Evolutionary conservation across 163 green algal species (phyloP), one percentile per base, ranked within the genome.

Genomic region (Prototheca wickerhamii): DNA sequence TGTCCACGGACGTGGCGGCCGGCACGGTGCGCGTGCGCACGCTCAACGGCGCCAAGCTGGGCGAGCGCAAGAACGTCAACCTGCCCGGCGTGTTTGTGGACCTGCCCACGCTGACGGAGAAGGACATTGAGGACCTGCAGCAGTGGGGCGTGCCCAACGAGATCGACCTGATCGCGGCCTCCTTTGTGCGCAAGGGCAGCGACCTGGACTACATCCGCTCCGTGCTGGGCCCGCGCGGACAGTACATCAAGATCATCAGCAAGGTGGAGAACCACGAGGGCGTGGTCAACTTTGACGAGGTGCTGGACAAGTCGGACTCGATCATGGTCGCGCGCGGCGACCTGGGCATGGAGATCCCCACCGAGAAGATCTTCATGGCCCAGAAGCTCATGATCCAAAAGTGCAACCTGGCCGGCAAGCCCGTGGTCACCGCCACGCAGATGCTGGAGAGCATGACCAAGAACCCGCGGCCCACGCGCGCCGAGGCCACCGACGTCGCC

Each of bases 321-420:
- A 84, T 97, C 74, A 97, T 97, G 91, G 91, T 92, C 54, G 91
- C 92, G 0, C 86, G 91, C 49, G 91, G 91, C 29, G 92, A 98
- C 73, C 81, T 98, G 68, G 92, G 91, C 62, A 97, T 98, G 89
- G 92, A 98, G 77, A 97, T 98, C 75, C 92, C 90, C 46, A 96
- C 90, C 1, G 90, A 96, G 66, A 96, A 97, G 81, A 95, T 96
- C 59, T 95, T 95, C 77, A 76, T 95, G 59, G 91, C 89, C 21
- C 91, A 98, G 80, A 97, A 97, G 82, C 90, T 95, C 78, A 96
- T 98, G 89, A 98, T 98, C 77, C 87, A 95, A 59, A 91, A 94
- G 67, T 96, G 89, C 80, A 98, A 98, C 82, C 81, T 78, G 64
- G 80, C 64, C 37, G 82, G 90, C 60, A 98, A 97, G 77, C 90